Base-by-base conservation (phyloP, 768 basidiomycete species). In the Leccinum rimulosum region DNA sequence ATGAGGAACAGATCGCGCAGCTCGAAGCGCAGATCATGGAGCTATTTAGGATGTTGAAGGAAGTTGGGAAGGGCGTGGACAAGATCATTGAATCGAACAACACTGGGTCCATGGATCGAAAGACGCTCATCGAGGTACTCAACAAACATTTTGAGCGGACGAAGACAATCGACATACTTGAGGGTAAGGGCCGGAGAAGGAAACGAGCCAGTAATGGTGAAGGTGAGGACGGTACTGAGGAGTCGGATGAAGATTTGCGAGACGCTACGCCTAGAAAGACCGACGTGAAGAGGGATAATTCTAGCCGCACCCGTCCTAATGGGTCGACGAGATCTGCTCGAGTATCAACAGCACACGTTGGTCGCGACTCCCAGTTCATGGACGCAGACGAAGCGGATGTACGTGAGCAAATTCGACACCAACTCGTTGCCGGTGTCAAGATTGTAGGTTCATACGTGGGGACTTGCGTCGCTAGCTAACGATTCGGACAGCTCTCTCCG, bases 11-110 rank as follows among this genome's bases (percentile, higher is more conserved):
- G 64, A 93, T 98, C 57, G 80, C 84, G 4, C 91, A 96, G 71
- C 85, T 96, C 14, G 94, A 97, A 69, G 82, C 88, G 12, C 92
- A 97, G 77, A 95, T 96, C 61, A 84, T 91, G 81, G 95, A 97
- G 70, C 74, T 98, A 17, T 98, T 95, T 77, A 82, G 89, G 64
- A 96, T 97, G 93, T 79, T 98, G 55, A 91, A 86, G 70, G 91
- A 96, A 67, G 82, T 89, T 36, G 86, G 89, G 15, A 85, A 82
- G 57, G 88, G 89, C 14, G 82, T 93, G 38, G 89, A 91, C 57
- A 83, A 81, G 61, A 84, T 95, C 59, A 75, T 91, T 19, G 90
- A 87, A 70, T 80, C 76, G 27, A 82, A 82, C 47, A 73, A 82
- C 47, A 73, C 76, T 22, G 82, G 79, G 8, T 73, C 79, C 8